Percentiles rank a stretch among this genome's conserved stretches.
Evolutionary conservation across 1,284 basidiomycete species (phyloP).

Genomic region (Trichosporon sp.): DNA sequence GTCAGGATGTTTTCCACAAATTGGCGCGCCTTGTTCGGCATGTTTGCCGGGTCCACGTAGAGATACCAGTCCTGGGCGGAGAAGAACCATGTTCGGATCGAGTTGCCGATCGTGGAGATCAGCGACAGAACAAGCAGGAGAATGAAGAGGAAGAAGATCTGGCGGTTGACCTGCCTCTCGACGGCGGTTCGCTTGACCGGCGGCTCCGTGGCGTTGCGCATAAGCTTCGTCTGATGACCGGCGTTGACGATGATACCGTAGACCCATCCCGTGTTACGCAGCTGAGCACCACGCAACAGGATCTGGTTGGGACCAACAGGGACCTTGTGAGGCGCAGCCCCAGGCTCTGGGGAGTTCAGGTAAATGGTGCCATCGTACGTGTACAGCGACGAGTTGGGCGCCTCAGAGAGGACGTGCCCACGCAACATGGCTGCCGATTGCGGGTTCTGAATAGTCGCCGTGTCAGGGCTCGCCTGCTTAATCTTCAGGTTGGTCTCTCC

Average conservation of each 20-base stretch:
- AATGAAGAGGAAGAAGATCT: constrained; percentile 94
- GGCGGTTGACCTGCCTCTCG: constrained; percentile 92
- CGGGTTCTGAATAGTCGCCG: constrained; percentile 75
- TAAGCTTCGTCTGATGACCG: constrained; percentile 97
- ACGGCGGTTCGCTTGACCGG: constrained; percentile 97
- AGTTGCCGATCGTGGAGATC: constrained; percentile 88
- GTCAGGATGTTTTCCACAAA: constrained; percentile 95
- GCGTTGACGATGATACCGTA: constrained; percentile 94
- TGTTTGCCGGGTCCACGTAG: constrained; percentile 47
- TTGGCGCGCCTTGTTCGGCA: constrained; percentile 63
- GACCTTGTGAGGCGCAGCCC: constrained; percentile 65
- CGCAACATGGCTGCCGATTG: constrained; percentile 71
- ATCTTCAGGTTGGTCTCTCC: constrained; percentile 99
- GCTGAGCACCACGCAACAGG: constrained; percentile 88
- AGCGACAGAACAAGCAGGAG: constrained; percentile 84
- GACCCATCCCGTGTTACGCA: constrained; percentile 95
- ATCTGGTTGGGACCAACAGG: constrained; percentile 95
- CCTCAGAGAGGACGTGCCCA: constrained; percentile 87
- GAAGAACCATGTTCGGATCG: constrained; percentile 87
- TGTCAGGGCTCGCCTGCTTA: constrained; percentile 89
- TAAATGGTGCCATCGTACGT: constrained; percentile 86
- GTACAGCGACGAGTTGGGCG: constrained; percentile 96
- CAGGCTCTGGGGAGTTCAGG: constrained; percentile 57
- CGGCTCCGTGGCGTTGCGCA: constrained; percentile 91
- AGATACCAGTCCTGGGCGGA: constrained; percentile 83